A percentile compares a stretch with the other conserved stretches of the same genome.
Evolutionary conservation across 768 basidiomycete species (phyloP).

Genomic region (Neoboletus magnificus): DNA sequence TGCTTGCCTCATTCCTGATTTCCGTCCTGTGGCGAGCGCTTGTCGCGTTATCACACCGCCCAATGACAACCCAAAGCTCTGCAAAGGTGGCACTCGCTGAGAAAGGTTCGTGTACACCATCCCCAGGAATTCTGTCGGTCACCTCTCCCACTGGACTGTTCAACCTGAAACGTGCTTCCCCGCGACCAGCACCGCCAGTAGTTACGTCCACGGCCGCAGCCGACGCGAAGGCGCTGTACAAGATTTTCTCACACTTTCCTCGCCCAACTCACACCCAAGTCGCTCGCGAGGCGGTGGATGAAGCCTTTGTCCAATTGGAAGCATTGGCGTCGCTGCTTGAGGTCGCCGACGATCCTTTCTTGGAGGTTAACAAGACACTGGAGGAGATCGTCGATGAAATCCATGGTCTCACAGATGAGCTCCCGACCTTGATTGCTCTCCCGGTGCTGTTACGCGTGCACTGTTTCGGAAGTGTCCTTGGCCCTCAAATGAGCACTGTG

Average conservation of each 20-base stretch:
- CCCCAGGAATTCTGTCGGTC: constrained; percentile 46
- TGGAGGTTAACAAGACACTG: constrained; percentile 16
- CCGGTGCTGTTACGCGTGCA: constrained; percentile 58
- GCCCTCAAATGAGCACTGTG: constrained; percentile 33
- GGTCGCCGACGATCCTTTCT: constrained; percentile 36
- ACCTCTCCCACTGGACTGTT: constrained; percentile 60
- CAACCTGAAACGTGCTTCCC: constrained; percentile 61
- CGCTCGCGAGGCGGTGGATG: constrained; percentile 79
- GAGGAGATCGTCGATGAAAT: constrained; percentile 41
- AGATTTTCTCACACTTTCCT: constrained; percentile 58
- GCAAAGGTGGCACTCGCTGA: constrained; percentile 28
- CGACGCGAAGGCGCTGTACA: constrained; percentile 62
- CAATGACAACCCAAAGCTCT: constrained; percentile 42
- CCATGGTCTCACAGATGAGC: constrained; percentile 51
- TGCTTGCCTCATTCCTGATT: constrained; percentile 69
- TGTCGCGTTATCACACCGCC: constrained; percentile 67
- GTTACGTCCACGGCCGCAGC: constrained; percentile 43
- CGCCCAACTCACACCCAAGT: constrained; percentile 53
- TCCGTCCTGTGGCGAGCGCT: constrained; percentile 71
- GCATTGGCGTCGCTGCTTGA: constrained; percentile 59
- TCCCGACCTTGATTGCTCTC: constrained; percentile 73
- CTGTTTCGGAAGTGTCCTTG: constrained; percentile 20
- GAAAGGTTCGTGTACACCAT: constrained; percentile 42
- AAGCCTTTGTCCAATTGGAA: constrained; percentile 65
- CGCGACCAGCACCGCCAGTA: constrained; percentile 62